Base-by-base conservation (phyloP, 2,329 filamentous ascomycete genomes). In the Apiospora koreana region DNA sequence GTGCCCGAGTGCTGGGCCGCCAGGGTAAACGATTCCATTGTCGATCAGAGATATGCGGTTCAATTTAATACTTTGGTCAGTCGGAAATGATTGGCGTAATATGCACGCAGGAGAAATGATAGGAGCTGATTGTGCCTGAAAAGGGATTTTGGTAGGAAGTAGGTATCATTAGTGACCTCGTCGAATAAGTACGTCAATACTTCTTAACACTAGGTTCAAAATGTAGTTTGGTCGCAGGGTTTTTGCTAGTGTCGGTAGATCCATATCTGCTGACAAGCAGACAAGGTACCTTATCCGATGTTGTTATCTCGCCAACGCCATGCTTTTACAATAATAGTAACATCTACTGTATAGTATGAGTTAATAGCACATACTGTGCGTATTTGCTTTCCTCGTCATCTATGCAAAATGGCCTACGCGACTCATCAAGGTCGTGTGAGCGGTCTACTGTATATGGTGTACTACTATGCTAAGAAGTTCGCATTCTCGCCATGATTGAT, bases 11-110 rank as follows among this genome's bases (percentile, higher is more conserved):
- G 79, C 67, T 77, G 72, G 42, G 79, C 78, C 5, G 79, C 78
- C 16, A 81, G 71, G 38, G 77, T 74, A 70, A 81, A 81, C 3
- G 78, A 78, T 70, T 81, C 79, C 79, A 81, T 81, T 43, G 54
- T 38, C n/a, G 54, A 38, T n/a, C 54, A 23, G 54, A n/a, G 18
- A 38, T 28, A 54, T 8, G 8, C 54, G 18, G 31, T 62, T 2
- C 28, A 38, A n/a, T 21, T n/a, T 12, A 9, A 1, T 7, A 8
- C 18, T 12, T 16, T 14, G 31, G 21, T 14, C 38, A 14, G 18
- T 18, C 28, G 18, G 21, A 12, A 62, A n/a, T n/a, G 9, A 10
- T 21, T 38, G 9, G 18, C 18, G 21, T n/a, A 62, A 28, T 18
- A 38, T 62, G 31, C 54, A n/a, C 4, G 54, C 31, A 18, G 31